Conservation (phyloP, 1,284 basidiomycete species). For the Coniophora puteana region DNA sequence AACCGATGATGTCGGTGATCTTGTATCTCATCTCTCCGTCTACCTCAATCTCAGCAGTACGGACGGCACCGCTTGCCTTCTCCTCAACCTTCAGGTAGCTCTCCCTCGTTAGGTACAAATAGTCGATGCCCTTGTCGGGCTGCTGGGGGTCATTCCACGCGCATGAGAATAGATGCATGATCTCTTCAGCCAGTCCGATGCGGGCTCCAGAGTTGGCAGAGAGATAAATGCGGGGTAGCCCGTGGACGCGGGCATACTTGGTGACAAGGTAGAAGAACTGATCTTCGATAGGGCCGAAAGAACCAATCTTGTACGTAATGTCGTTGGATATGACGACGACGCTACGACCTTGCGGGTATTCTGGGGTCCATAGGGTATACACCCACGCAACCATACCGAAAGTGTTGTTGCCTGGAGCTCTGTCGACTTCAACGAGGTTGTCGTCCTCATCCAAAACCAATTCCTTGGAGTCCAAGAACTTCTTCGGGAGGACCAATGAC, state of each 20-base stretch:
- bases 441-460: conserved; percentile 94
- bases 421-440: conserved; percentile 84
- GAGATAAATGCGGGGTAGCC: conserved; percentile 93
- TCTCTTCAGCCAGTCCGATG: conserved; percentile 94
- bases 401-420: conserved; percentile 90
- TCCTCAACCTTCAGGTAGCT: conserved; percentile 82
- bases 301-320: conserved; percentile 98
- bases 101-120: conserved; percentile 91
- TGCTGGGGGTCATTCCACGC: conserved; percentile 83
- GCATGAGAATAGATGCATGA: conserved; percentile 84
- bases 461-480: conserved; percentile 81
- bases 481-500: conserved; percentile 71
- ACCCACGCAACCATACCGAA: conserved; percentile 99
- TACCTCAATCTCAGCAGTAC: conserved; percentile 82
- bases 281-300: conserved; percentile 95
- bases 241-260: conserved; percentile 85
- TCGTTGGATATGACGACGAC: conserved; percentile 96
- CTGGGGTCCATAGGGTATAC: conserved; percentile 90
- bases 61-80: conserved; percentile 76
- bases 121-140: conserved; percentile 95
- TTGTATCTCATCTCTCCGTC: conserved; percentile 87
- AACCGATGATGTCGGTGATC: conserved; percentile 95
- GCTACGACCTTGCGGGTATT: conserved; percentile 87
- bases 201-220: conserved; percentile 99
- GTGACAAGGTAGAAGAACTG: conserved; percentile 96